Evolutionary conservation across 768 basidiomycete genomes (phyloP).

Genomic region (Rhizopogon roseolus): DNA sequence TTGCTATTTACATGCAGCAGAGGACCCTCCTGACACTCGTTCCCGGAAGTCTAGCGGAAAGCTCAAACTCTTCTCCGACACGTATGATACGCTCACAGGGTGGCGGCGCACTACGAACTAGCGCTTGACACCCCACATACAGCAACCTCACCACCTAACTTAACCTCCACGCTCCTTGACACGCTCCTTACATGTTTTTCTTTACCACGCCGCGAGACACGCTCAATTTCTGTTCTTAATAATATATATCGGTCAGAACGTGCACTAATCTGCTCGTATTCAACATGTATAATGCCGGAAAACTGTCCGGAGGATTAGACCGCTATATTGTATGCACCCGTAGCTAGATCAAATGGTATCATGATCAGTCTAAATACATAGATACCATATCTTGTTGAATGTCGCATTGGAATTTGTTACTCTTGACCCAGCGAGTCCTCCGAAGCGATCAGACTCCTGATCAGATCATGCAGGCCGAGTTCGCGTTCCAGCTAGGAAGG

Average conservation of each 20-base stretch:
- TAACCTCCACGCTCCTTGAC: background rate
- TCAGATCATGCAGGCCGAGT: slow-evolving; percentile 43
- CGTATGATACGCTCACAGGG: slow-evolving; percentile 15
- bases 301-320: background rate
- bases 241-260: background rate
- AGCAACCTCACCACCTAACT: background rate
- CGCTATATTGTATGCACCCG: background rate
- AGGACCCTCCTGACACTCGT: slow-evolving; percentile 4
- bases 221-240: background rate
- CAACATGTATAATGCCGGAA: background rate
- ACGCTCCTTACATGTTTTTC: background rate
- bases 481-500: slow-evolving; percentile 51
- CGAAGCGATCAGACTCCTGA: slow-evolving; percentile 30
- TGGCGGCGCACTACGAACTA: slow-evolving; percentile 7
- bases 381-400: background rate
- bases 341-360: background rate
- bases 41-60: slow-evolving; percentile 12
- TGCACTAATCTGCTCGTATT: background rate
- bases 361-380: background rate
- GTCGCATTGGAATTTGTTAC: background rate
- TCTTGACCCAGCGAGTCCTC: background rate
- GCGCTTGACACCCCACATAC: background rate
- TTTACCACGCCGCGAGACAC: background rate
- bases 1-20: background rate
- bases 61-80: slow-evolving; percentile 23